Evolutionary conservation across 768 basidiomycete species (phyloP), one percentile per base, ranked within the genome.

Genomic region (Mycena amicta): DNA sequence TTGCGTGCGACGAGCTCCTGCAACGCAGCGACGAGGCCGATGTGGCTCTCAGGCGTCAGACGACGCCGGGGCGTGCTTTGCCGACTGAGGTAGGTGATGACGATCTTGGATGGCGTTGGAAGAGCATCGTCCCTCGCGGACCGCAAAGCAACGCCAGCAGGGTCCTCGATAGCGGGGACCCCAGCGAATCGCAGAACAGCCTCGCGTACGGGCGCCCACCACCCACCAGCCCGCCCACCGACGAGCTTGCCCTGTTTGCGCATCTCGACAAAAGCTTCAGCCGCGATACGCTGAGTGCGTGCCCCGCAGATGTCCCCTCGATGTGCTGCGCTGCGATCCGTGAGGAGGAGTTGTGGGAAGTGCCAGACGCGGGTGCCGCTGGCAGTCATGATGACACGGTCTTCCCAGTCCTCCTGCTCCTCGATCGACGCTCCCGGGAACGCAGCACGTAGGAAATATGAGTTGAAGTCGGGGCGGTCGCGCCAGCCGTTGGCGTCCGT

Each of bases 251-350:
- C 51, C 25, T 49, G 53, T 20, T 52, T 33, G 26, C 66, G 68
- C 77, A 87, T 83, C 56, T 75, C 70, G 51, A 87, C 78, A 74
- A 80, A 77, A 13, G 91, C 86, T 67, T 86, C 84, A 1, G 87
- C 81, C 0, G 90, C 90, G 0, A 83, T 90, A 15, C 92, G 77
- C 63, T 90, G 88, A 2, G 83, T 88, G 56, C 77, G 76, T 22
- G 75, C 73, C 13, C 87, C 88, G 57, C 89, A 90, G 3, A 81
- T 69, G 4, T 72, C 59, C 0, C 90, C 90, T 3, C 88, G 78
- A 71, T 89, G 88, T 0, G 91, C 81, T 0, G 92, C 92, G 39
- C 85, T 87, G 23, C 92, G 82, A 70, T 93, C 91, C 5, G 84
- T 75, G 51, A 92, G 74, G 13, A 93, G 75, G 3, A 88, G 78